These are phyloP conservation scores for Vigna radiata DNA, from an alignment of 306 rosid species.

Conservation along the genomic window DNA sequence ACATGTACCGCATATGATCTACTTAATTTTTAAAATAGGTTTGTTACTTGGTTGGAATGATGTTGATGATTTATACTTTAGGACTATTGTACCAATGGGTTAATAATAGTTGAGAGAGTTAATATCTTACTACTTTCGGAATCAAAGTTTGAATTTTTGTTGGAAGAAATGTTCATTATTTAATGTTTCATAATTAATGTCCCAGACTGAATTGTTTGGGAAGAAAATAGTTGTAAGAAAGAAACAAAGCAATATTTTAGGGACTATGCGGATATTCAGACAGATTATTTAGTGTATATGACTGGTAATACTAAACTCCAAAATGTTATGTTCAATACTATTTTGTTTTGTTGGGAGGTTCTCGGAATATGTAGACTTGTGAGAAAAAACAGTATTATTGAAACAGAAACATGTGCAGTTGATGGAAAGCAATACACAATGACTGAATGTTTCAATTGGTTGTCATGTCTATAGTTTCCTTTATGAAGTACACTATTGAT, in stretches of 20 bases:
- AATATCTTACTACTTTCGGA: neutral
- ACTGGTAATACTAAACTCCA: neutral
- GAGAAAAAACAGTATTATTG: neutral
- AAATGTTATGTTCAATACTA: neutral
- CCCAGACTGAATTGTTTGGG: neutral
- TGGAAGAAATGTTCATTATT: too few relatives aligned
- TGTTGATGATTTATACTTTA: neutral
- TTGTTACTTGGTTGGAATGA: neutral
- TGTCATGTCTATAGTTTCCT: neutral
- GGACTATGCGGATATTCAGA: neutral
- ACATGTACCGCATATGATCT: neutral
- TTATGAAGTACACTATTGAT: neutral
- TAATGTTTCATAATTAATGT: too few relatives aligned
- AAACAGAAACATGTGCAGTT: neutral
- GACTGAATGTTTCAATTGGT: constrained; percentile 1
- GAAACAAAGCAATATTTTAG: neutral
- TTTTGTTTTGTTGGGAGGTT: neutral
- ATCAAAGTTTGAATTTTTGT: neutral
- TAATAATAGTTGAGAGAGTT: too few relatives aligned
- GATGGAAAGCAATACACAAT: neutral
- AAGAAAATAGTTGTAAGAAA: neutral
- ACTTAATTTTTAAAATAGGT: neutral
- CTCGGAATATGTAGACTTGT: neutral
- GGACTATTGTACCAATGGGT: too few relatives aligned
- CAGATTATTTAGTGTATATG: neutral